phyloP scores from a whole-genome alignment of 2,329 filamentous ascomycete species.

The Bipolaris cookei region DNA sequence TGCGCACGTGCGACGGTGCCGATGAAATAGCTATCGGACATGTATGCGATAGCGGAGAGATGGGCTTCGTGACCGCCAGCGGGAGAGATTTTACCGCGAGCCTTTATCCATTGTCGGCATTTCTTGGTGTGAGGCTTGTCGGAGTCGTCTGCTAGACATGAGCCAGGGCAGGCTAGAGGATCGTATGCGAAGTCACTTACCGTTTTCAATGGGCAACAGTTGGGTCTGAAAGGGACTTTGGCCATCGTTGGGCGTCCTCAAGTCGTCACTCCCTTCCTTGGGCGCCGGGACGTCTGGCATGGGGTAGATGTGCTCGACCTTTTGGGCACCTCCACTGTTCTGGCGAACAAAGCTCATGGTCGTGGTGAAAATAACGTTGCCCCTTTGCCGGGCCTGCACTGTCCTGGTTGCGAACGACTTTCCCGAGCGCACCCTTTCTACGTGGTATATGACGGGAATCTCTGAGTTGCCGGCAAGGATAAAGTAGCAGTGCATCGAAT shows the following conservation, averaged over 20 bases:
- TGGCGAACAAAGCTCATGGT: slow-evolving; percentile 86
- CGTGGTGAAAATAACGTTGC: slow-evolving; percentile 91
- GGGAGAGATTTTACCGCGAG: slow-evolving; percentile 74
- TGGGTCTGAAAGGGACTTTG: slow-evolving; percentile 65
- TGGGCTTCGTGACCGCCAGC: slow-evolving; percentile 80
- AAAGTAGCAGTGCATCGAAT: slow-evolving; percentile 99
- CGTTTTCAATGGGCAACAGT: slow-evolving; percentile 63
- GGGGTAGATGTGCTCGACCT: slow-evolving; percentile 69
- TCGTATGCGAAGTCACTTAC: slow-evolving; percentile 32
- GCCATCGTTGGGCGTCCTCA: slow-evolving; percentile 39
- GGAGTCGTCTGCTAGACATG: slow-evolving; percentile 48
- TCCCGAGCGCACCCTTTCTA: slow-evolving; percentile 90
- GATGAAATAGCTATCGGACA: slow-evolving; percentile 92
- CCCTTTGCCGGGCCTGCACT: slow-evolving; percentile 91
- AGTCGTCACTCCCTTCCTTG: slow-evolving; percentile 47
- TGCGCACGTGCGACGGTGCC: slow-evolving; percentile 85
- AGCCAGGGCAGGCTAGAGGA: slow-evolving; percentile 12
- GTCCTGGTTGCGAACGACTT: slow-evolving; percentile 89
- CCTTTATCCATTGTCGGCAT: slow-evolving; percentile 73
- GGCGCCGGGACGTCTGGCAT: slow-evolving; percentile 57
- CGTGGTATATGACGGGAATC: slow-evolving; percentile 90
- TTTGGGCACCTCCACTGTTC: slow-evolving; percentile 62
- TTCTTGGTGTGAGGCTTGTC: slow-evolving; percentile 68
- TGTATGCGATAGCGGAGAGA: slow-evolving; percentile 86
- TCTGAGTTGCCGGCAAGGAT: slow-evolving; percentile 85